Conservation (phyloP, 768 basidiomycete species). For the Tylopilus vinaceipallidus region DNA sequence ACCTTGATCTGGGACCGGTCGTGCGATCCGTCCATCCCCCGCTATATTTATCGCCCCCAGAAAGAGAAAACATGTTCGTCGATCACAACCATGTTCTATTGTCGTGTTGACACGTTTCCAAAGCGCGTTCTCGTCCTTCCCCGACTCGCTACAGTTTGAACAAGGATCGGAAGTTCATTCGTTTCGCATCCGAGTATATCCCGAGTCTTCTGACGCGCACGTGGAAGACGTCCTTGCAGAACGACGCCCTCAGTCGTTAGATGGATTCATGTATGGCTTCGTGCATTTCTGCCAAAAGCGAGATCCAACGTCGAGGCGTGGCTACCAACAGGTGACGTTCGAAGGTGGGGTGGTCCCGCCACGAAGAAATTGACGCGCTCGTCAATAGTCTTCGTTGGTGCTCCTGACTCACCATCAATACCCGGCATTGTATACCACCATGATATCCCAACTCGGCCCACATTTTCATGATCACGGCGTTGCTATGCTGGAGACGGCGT, state of each 20-base stretch:
- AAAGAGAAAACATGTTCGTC: conserved; percentile 77
- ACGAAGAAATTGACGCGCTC: conserved; percentile 1
- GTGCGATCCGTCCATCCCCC: conserved; percentile 70
- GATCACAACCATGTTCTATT: neutral
- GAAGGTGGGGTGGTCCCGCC: neutral
- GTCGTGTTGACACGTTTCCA: conserved; percentile 3
- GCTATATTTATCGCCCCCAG: conserved; percentile 57
- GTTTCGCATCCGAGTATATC: conserved; percentile 72
- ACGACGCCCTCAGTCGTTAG: conserved; percentile 42
- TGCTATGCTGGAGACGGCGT: conserved; percentile 82
- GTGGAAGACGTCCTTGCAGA: conserved; percentile 9
- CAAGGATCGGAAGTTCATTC: conserved; percentile 84
- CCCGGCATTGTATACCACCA: conserved; percentile 76
- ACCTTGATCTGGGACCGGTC: conserved; percentile 82
- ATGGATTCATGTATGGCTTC: conserved; percentile 77
- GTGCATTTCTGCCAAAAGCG: conserved; percentile 72
- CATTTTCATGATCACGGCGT: conserved; percentile 69
- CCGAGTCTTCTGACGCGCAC: conserved; percentile 20
- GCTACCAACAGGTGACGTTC: conserved; percentile 67
- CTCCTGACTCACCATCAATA: conserved; percentile 78
- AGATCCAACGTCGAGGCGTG: conserved; percentile 66
- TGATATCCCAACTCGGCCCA: conserved; percentile 69
- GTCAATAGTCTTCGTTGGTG: conserved; percentile 51
- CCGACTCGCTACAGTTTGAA: conserved; percentile 82
- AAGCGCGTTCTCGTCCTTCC: conserved; percentile 91